Evolutionary conservation across 768 basidiomycete species (phyloP), one percentile per base, ranked within the genome.

Genomic region (Crucibulum laeve): DNA sequence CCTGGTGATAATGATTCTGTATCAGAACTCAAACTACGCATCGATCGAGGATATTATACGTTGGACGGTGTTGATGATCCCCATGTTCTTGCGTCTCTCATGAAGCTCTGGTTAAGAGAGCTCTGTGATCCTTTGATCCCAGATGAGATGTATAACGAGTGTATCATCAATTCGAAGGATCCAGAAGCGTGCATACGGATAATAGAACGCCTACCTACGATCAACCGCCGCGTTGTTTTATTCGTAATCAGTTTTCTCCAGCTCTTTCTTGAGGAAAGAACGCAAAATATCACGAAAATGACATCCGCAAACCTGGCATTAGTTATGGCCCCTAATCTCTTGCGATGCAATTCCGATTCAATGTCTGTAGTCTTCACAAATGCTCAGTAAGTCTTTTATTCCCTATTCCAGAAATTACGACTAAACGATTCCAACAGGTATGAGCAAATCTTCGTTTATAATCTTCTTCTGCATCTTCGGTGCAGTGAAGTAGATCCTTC

Each of bases 61-160:
- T 72, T 93, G 48, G 89, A 94, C 48, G 84, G 84, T 25, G 81
- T 95, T 34, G 88, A 92, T 49, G 93, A 96, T 57, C 90, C 93
- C 0, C 85, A 93, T 54, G 84, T 94, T 38, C 81, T 90, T 2
- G 89, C 91, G 5, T 91, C 91, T 2, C 70, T 95, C 30, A 76
- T 95, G 64, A 96, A 97, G 66, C 74, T 94, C 5, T 97, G 92
- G 92, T 70, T 96, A 15, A 79, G 94, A 35, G 94, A 97, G 60
- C 77, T 97, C 18, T 78, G 84, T 52, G 89, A 93, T 48, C 94
- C 94, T n/a, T 75, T 96, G 34, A 79, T 97, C 11, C 94, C 94
- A 5, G 80, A 87, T 47, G 87, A 91, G 61, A 68, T 91, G 70
- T 97, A 95, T 71, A 91, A 95, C 56, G 88, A 91, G 53, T 93